A percentile compares a stretch with the other conserved stretches of the same genome.
Conservation (phyloP, 1,139 yeast genomes). For the Dujonia santamariae region DNA sequence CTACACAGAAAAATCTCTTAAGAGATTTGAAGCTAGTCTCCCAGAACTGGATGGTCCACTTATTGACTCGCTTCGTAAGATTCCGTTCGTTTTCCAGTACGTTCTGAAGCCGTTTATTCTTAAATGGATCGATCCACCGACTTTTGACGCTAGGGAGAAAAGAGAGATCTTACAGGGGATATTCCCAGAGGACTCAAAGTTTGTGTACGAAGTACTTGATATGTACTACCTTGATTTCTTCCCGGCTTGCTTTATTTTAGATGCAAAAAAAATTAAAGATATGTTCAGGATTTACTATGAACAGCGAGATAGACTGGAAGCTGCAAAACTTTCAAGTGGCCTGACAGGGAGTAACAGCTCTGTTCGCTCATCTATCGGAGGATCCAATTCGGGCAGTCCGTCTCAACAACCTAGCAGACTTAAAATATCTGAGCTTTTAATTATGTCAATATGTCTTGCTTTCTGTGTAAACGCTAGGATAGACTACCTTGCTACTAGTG, state of each 20-base stretch:
- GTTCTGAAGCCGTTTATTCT: slow-evolving; percentile 19
- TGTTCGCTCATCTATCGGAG: not conserved
- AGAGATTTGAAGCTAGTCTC: slow-evolving; percentile 29
- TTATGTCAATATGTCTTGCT: slow-evolving; percentile 17
- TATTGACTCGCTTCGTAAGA: slow-evolving; percentile 27
- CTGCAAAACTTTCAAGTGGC: not conserved
- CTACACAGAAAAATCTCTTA: slow-evolving; percentile 33
- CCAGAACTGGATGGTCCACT: too few relatives aligned
- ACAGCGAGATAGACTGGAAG: slow-evolving; percentile 3
- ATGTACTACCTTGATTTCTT: slow-evolving; percentile 12
- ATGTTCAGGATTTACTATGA: slow-evolving; percentile 17
- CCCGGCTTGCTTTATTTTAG: slow-evolving; percentile 10
- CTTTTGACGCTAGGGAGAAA: slow-evolving; percentile 19
- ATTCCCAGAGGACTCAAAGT: slow-evolving; percentile 23
- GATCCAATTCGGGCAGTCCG: not conserved
- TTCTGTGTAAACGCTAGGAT: too few relatives aligned
- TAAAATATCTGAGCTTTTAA: slow-evolving; percentile 16
- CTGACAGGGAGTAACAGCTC: not conserved
- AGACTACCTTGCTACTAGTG: too few relatives aligned
- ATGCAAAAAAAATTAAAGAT: slow-evolving; percentile 8
- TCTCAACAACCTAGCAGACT: slow-evolving; percentile 9
- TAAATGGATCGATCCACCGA: slow-evolving; percentile 36
- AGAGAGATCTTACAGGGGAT: slow-evolving; percentile 23
- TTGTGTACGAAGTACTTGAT: slow-evolving; percentile 22
- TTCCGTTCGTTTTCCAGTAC: slow-evolving; percentile 26